Evolutionary conservation across 1,139 yeast species (phyloP).

Genomic region (Geotrichum armillariae): DNA sequence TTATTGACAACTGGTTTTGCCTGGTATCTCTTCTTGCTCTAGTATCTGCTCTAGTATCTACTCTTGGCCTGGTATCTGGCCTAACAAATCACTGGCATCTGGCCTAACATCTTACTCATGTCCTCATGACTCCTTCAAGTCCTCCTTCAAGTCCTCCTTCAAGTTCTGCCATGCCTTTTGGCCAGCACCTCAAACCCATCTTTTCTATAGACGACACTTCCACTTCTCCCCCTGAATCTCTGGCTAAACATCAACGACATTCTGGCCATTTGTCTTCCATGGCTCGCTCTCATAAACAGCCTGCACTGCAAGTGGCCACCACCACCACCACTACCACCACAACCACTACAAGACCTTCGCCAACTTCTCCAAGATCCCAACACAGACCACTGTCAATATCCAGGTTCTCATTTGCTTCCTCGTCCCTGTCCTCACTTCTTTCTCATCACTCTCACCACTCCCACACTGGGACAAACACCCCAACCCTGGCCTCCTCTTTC

Average conservation of each 20-base stretch:
- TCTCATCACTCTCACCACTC: slow-evolving; percentile 1
- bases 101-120: neutral
- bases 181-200: neutral
- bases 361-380: slow-evolving; percentile 8
- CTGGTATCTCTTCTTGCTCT: no score
- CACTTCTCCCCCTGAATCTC: neutral
- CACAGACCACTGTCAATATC: neutral
- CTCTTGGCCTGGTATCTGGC: no score
- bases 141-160: no score
- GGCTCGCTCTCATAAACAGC: neutral
- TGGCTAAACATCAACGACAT: slow-evolving; percentile 2
- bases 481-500: slow-evolving; percentile 1
- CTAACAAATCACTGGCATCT: no score
- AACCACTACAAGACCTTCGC: no score
- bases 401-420: neutral
- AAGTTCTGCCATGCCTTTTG: no score
- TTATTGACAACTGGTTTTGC: no score
- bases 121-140: neutral
- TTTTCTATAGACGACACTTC: slow-evolving; percentile 5
- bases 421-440: slow-evolving; percentile 1
- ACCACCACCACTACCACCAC: no score
- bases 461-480: neutral
- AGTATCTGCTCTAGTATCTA: no score
- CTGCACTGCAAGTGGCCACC: no score
- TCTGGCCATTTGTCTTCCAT: slow-evolving; percentile 8